These are phyloP conservation scores for Hypoxylon fuscum DNA, from an alignment of 495 filamentous ascomycete species.

Conservation along the genomic window DNA sequence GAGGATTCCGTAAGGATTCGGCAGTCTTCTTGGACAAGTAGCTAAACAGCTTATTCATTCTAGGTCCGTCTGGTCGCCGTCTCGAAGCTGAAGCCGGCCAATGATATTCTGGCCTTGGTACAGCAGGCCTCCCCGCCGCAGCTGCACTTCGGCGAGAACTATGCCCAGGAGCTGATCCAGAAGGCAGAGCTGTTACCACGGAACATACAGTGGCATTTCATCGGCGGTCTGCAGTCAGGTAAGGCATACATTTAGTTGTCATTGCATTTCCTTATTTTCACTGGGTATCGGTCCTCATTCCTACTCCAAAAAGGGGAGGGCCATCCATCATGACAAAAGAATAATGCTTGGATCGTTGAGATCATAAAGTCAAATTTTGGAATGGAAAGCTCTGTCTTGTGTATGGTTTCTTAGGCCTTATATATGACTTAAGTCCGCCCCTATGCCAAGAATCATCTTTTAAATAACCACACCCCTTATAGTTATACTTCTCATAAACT, in stretches of 20 bases:
- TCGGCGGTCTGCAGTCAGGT: constrained; percentile 83
- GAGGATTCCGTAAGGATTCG: no score
- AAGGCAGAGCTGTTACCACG: constrained; percentile 82
- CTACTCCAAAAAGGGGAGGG: no score
- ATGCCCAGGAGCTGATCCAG: constrained; percentile 88
- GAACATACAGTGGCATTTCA: constrained; percentile 94
- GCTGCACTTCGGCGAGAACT: constrained; percentile 95
- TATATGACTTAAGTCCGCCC: not conserved
- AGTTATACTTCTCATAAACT: no score
- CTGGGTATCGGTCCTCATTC: not conserved
- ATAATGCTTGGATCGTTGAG: no score
- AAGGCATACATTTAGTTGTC: constrained; percentile 25
- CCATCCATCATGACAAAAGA: no score
- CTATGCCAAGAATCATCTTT: no score
- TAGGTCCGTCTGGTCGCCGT: constrained; percentile 90
- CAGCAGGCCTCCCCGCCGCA: constrained; percentile 70
- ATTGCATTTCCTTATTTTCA: no score
- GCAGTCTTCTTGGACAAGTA: no score
- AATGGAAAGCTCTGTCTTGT: no score
- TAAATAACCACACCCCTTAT: no score
- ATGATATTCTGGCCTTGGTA: constrained; percentile 80
- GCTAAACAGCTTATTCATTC: not conserved
- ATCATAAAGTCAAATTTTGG: no score
- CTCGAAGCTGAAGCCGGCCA: constrained; percentile 90
- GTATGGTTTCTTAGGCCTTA: no score